phyloP scores from a whole-genome alignment of 2,329 filamentous ascomycete species.

The Hypoxylon sp. region DNA sequence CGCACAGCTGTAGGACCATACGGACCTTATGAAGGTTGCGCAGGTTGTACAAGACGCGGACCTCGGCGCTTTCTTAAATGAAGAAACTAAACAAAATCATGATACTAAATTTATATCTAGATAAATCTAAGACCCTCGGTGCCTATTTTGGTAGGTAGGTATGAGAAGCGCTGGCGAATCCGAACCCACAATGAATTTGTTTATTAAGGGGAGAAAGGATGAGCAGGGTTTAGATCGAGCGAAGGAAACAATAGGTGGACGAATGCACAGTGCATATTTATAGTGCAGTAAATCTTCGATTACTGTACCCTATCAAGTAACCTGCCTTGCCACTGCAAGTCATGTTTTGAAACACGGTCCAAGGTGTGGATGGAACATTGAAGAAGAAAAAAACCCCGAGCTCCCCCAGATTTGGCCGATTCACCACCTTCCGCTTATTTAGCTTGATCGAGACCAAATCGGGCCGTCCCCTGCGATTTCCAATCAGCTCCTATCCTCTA shows the following conservation, averaged over 20 bases:
- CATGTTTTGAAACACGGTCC: conserved; percentile 35
- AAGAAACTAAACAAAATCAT: neutral
- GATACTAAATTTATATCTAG: neutral
- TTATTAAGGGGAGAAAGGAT: conserved; percentile 16
- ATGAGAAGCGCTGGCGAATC: conserved; percentile 1
- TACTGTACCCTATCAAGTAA: conserved; percentile 19
- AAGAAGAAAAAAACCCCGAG: conserved; percentile 33
- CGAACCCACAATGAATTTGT: too few species aligned
- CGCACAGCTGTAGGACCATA: too few species aligned
- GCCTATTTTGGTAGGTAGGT: neutral
- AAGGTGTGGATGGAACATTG: conserved; percentile 24
- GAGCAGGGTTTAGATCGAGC: conserved; percentile 8
- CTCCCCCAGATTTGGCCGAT: conserved; percentile 35
- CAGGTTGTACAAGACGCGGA: conserved; percentile 3
- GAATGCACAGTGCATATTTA: conserved; percentile 23
- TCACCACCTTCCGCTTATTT: conserved; percentile 31
- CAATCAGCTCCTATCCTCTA: conserved; percentile 10
- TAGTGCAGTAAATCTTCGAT: conserved; percentile 15
- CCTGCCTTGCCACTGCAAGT: conserved; percentile 23
- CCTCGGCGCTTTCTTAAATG: neutral
- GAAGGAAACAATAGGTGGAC: too few species aligned
- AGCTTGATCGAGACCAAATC: conserved; percentile 36
- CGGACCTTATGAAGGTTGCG: too few species aligned
- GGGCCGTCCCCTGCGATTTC: conserved; percentile 33
- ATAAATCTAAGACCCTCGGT: conserved; percentile 6